phyloP scores from a whole-genome alignment of 495 filamentous ascomycete genomes.

The Platismatia glauca region DNA sequence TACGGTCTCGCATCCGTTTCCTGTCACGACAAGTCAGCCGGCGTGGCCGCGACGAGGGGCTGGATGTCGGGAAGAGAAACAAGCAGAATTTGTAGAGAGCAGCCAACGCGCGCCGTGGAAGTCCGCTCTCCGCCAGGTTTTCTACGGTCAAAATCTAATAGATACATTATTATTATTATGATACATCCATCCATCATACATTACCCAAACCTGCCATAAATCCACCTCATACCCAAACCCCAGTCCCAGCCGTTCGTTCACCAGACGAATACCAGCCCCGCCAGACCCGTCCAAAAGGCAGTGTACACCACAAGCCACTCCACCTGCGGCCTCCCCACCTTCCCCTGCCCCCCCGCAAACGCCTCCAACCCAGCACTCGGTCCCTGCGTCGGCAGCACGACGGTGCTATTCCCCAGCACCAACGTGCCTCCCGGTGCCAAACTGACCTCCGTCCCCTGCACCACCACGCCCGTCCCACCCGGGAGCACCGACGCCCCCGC shows the following conservation, averaged over 20 bases:
- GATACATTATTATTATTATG: too few species aligned
- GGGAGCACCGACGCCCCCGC: slow-evolving; percentile 9
- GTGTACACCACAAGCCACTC: not conserved
- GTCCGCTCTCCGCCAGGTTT: too few species aligned
- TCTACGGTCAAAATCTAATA: too few species aligned
- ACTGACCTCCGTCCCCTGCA: slow-evolving; percentile 12
- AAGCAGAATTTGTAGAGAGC: slow-evolving; percentile 10
- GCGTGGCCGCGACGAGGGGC: slow-evolving; percentile 25
- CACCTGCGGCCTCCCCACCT: not conserved
- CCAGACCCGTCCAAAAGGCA: not conserved
- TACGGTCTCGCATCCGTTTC: not conserved
- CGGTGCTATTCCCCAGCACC: slow-evolving; percentile 6
- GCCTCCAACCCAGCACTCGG: not conserved
- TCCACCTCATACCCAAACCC: not conserved
- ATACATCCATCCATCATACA: too few species aligned
- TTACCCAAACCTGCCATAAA: too few species aligned
- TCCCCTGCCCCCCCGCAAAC: slow-evolving; percentile 5
- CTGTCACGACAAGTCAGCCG: too few species aligned
- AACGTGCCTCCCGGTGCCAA: not conserved
- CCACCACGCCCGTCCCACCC: slow-evolving; percentile 5
- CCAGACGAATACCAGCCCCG: not conserved
- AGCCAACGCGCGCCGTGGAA: too few species aligned
- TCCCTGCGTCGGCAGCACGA: not conserved
- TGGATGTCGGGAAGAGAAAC: slow-evolving; percentile 27
- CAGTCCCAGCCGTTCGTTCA: not conserved